Evolutionary conservation across 805 yeast genomes (phyloP).

Genomic region (Nakazawaea laoshanensis): DNA sequence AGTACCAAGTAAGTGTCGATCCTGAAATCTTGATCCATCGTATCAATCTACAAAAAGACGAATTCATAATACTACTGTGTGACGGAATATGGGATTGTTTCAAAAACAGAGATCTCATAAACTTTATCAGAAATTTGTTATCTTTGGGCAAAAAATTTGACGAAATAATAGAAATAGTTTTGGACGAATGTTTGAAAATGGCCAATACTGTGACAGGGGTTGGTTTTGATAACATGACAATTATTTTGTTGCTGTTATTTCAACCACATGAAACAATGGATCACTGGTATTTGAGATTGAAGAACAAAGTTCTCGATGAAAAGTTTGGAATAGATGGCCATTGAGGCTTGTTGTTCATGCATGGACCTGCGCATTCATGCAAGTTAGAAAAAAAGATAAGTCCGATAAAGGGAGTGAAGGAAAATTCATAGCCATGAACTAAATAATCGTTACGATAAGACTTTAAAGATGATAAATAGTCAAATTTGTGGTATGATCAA

Average conservation of each 20-base stretch:
- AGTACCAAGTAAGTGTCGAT: constrained; percentile 71
- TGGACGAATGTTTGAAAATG: constrained; percentile 61
- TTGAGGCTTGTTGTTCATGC: background rate
- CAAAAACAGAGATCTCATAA: constrained; percentile 45
- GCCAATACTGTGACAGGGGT: constrained; percentile 71
- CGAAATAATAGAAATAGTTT: constrained; percentile 46
- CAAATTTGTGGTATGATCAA: no score
- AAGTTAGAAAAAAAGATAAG: no score
- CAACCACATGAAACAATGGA: constrained; percentile 31
- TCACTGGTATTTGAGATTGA: constrained; percentile 53
- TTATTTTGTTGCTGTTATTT: constrained; percentile 60
- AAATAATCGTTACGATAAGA: no score
- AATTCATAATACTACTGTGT: constrained; percentile 67
- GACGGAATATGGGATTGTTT: constrained; percentile 81
- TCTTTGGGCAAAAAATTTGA: constrained; percentile 49
- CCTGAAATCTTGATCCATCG: constrained; percentile 65
- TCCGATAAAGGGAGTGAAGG: no score
- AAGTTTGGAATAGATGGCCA: constrained; percentile 20
- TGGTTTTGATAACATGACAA: constrained; percentile 79
- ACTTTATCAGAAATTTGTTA: constrained; percentile 48
- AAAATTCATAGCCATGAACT: no score
- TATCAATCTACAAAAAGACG: constrained; percentile 36
- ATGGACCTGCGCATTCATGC: no score
- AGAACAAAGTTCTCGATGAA: constrained; percentile 26
- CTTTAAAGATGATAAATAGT: no score